Conservation (phyloP, 257 asterid species). For the Apocynum venetum region DNA sequence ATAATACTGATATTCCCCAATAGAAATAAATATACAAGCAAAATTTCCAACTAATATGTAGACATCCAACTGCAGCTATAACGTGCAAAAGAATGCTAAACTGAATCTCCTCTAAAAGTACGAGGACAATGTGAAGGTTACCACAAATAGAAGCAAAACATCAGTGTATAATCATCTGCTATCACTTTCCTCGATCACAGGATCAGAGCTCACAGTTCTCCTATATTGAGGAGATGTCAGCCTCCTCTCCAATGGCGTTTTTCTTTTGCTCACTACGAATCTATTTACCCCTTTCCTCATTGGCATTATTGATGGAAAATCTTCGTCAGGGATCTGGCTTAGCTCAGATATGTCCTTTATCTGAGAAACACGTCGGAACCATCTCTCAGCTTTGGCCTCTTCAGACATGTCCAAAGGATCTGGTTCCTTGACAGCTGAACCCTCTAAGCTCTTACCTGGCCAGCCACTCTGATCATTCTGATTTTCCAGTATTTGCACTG, state of each 20-base stretch:
- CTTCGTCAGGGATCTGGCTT: slow-evolving; percentile 93
- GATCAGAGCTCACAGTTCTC: slow-evolving; percentile 53
- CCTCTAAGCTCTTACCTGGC: slow-evolving; percentile 68
- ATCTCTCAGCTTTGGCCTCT: slow-evolving; percentile 93
- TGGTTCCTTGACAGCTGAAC: slow-evolving; percentile 69
- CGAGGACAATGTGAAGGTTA: not conserved
- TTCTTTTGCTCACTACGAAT: slow-evolving; percentile 95
- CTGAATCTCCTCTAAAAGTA: not conserved
- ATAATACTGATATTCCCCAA: no score
- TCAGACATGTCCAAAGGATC: slow-evolving; percentile 92
- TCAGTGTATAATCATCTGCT: slow-evolving; percentile 14
- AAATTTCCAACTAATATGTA: not conserved
- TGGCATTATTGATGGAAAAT: slow-evolving; percentile 94
- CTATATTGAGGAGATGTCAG: slow-evolving; percentile 70
- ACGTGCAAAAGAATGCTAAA: not conserved
- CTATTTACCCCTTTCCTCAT: slow-evolving; percentile 94
- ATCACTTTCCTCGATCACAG: slow-evolving; percentile 43
- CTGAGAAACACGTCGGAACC: slow-evolving; percentile 94
- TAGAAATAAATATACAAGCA: not conserved
- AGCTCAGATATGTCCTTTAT: slow-evolving; percentile 91
- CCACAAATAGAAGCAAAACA: not conserved
- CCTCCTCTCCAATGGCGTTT: slow-evolving; percentile 88
- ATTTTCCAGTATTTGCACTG: slow-evolving; percentile 21
- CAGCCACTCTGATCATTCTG: slow-evolving; percentile 35
- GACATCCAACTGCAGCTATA: not conserved